These are phyloP conservation scores for Aspergillus felis DNA, from an alignment of 2,329 filamentous ascomycete species.

Conservation along the genomic window DNA sequence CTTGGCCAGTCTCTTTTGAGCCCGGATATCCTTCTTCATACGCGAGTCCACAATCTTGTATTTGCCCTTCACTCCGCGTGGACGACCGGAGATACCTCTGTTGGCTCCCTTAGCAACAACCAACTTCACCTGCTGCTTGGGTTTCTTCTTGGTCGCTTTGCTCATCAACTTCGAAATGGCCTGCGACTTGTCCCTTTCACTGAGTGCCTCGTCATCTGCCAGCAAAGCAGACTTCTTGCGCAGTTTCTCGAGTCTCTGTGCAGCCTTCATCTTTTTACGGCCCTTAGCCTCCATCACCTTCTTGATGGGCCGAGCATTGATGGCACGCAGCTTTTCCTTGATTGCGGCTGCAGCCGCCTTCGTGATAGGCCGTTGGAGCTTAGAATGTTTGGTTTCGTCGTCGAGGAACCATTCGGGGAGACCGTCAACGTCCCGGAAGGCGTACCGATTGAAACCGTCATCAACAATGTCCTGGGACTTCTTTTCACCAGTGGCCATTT, in stretches of 20 bases:
- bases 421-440: conserved; percentile 85
- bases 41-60: conserved; percentile 96
- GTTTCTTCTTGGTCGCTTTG: conserved; percentile 81
- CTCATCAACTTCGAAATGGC: conserved; percentile 77
- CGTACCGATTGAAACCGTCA: conserved; percentile 88
- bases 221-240: conserved; percentile 95
- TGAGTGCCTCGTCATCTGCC: conserved; percentile 84
- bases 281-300: conserved; percentile 97
- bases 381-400: conserved; percentile 81
- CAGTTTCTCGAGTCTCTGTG: conserved; percentile 85
- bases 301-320: conserved; percentile 97
- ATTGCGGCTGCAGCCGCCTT: conserved; percentile 87
- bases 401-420: conserved; percentile 98
- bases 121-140: conserved; percentile 74
- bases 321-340: conserved; percentile 86
- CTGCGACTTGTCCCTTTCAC: conserved; percentile 91
- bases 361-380: conserved; percentile 79
- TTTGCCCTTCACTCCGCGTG: conserved; percentile 86
- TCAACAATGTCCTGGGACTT: conserved; percentile 76
- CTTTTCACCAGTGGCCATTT: conserved; percentile 81
- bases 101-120: conserved; percentile 85
- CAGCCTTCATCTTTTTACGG: conserved; percentile 94
- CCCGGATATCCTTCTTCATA: conserved; percentile 94
- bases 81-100: conserved; percentile 78
- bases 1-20: conserved; percentile 76